These are phyloP conservation scores for Rhodotorula sp. DNA, from an alignment of 1,284 basidiomycete genomes.

Conservation along the genomic window DNA sequence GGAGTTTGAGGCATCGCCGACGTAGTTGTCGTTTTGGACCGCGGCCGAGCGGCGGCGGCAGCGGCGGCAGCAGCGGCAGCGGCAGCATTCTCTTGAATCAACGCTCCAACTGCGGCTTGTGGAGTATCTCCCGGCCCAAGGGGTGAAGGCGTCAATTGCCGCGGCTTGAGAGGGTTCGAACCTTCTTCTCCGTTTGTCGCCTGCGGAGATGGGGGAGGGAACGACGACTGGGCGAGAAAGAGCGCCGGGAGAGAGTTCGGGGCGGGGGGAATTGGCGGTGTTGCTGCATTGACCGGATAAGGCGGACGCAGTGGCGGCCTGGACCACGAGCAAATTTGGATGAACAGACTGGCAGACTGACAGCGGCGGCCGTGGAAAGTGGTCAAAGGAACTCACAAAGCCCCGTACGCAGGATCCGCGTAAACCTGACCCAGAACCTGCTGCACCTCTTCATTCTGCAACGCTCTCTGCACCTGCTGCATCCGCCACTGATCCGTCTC, in stretches of 20 bases:
- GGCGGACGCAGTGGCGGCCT: conserved; percentile 15
- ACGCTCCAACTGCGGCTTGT: neutral
- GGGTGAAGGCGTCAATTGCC: neutral
- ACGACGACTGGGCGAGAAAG: conserved; percentile 9
- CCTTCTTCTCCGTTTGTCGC: neutral
- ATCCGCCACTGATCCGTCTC: conserved; percentile 9
- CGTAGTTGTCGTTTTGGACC: neutral
- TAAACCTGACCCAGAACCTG: neutral
- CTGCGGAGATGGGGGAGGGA: conserved; percentile 16
- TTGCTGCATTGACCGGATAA: neutral
- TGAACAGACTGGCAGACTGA: neutral
- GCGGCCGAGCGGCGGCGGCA: neutral
- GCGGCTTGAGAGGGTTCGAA: conserved; percentile 1
- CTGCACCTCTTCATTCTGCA: neutral
- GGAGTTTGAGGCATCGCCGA: conserved; percentile 7
- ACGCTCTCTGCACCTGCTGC: neutral
- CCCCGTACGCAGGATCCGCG: neutral
- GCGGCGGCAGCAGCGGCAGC: neutral
- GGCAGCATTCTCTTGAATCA: conserved; percentile 14
- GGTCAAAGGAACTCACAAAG: conserved; percentile 4
- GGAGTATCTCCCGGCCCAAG: no score
- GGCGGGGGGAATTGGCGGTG: neutral
- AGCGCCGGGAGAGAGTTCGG: conserved; percentile 3
- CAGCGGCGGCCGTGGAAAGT: no score
- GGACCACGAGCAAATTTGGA: no score